Base-by-base conservation (phyloP, 2,329 filamentous ascomycete species). In the Aspergillus transmontanensis region DNA sequence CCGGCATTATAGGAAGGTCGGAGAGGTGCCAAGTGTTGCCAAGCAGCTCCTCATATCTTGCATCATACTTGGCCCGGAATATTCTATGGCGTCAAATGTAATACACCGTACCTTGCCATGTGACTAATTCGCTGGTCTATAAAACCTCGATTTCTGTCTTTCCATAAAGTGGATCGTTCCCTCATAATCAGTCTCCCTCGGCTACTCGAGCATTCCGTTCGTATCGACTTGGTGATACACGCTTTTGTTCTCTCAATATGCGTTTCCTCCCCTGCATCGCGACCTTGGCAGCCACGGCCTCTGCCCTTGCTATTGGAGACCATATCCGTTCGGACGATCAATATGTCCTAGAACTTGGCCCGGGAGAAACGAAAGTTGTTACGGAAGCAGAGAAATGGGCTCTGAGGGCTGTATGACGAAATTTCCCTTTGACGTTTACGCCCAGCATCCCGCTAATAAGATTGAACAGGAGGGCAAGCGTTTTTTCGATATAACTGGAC, bases 301-400 rank as follows among this genome's bases (percentile, higher is more conserved):
- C 48, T 2, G 48, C 48, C 36, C 48, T 59, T 2, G 48, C 19
- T 16, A 54, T 59, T n/a, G 58, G 46, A 10, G 48, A 59, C 19
- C 48, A 30, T 23, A 21, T 30, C 26, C 50, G 21, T 12, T 41
- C 57, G 4, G 58, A 54, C 10, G 58, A 43, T 23, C 46, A 6
- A 1, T 59, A 54, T 21, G 26, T 59, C 34, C 23, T 59, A 19
- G 58, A 59, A 16, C 45, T 59, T 2, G 48, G 14, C 16, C 58
- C 58, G 1, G 58, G 58, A 7, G 26, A 51, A 16, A 59, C 58
- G 19, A 53, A 59, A 21, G 36, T 45, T 12, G 46, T 59, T 6
- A 59, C 58, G 4, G 58, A 59, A 48, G 58, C 46, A 12, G 58
- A 59, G 26, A 59, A 59, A 54, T 59, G 58, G 58, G 26, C 58